Percentiles rank a stretch among this genome's conserved stretches.
Evolutionary conservation across 495 filamentous ascomycete species (phyloP).

Genomic region (Collariella sp.): DNA sequence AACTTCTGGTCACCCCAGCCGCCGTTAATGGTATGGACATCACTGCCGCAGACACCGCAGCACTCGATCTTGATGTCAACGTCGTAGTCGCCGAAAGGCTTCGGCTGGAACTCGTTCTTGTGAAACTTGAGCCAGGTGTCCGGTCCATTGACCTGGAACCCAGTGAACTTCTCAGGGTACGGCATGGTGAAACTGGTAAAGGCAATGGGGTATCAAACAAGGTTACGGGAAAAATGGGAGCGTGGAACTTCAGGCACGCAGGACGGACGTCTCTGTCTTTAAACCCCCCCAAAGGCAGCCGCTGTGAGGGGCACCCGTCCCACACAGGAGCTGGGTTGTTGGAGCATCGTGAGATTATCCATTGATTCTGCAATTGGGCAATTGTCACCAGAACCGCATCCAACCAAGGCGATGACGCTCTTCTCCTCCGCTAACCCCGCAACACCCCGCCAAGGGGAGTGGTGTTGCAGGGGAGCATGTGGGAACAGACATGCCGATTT

Average conservation of each 20-base stretch:
- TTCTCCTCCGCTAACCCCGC: constrained; percentile 10
- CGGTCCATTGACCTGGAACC: constrained; percentile 47
- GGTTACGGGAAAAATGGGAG: not conserved
- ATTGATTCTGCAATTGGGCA: constrained; percentile 2
- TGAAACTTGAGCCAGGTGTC: constrained; percentile 46
- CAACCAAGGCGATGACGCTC: constrained; percentile 5
- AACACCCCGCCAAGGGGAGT: constrained; percentile 12
- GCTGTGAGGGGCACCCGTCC: not conserved
- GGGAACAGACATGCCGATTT: constrained; percentile 13
- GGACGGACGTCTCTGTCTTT: not conserved
- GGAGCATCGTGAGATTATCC: constrained; percentile 9
- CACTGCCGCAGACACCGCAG: constrained; percentile 52
- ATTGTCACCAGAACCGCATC: not conserved
- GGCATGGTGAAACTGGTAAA: constrained; percentile 20
- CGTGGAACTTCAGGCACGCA: not conserved
- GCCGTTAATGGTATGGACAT: constrained; percentile 48
- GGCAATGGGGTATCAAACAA: not conserved
- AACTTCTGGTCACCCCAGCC: constrained; percentile 48
- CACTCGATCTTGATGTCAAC: constrained; percentile 47
- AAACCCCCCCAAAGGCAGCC: not conserved
- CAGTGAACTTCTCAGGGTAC: constrained; percentile 37
- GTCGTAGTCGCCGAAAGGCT: constrained; percentile 51
- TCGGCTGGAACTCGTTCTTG: constrained; percentile 49
- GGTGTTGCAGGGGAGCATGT: not conserved
- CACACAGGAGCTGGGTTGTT: not conserved